Evolutionary conservation across 192 early-diverging fungal genomes (phyloP).

Genomic region (Coemansia sp.): DNA sequence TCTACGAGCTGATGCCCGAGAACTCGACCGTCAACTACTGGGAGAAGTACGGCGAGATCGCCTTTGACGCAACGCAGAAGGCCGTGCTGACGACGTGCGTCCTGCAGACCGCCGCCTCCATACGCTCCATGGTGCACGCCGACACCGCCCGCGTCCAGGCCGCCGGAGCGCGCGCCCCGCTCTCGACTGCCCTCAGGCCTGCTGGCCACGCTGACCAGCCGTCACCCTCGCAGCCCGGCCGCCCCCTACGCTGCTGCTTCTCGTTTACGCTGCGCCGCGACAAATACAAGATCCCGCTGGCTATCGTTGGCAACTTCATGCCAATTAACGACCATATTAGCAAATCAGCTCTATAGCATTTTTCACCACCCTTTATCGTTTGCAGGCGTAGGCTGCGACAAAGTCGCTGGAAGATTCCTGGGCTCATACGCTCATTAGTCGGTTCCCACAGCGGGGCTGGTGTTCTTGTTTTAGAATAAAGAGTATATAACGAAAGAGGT

Average conservation of each 20-base stretch:
- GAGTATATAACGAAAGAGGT: too few relatives aligned
- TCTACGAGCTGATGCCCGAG: constrained; percentile 86
- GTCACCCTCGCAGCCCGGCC: constrained; percentile 41
- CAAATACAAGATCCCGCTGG: constrained; percentile 88
- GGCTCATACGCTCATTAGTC: too few relatives aligned
- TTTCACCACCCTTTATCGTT: too few relatives aligned
- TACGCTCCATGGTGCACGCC: constrained; percentile 35
- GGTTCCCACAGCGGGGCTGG: too few relatives aligned
- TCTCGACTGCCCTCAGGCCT: constrained; percentile 25
- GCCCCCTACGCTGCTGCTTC: constrained; percentile 81
- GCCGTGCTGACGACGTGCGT: constrained; percentile 94
- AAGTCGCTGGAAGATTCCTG: too few relatives aligned
- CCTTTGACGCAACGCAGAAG: constrained; percentile 96
- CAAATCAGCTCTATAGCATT: too few relatives aligned
- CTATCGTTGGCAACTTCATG: constrained; percentile 74
- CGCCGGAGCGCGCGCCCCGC: constrained; percentile 15
- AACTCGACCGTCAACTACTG: constrained; percentile 96
- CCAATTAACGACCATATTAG: too few relatives aligned
- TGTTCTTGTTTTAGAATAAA: too few relatives aligned
- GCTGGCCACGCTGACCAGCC: constrained; percentile 33
- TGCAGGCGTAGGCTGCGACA: too few relatives aligned
- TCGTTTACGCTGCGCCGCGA: constrained; percentile 96
- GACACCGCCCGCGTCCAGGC: constrained; percentile 6
- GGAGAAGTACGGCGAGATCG: constrained; percentile 99
- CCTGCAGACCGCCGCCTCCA: constrained; percentile 56